These are phyloP conservation scores for Begonia masoniana DNA, from an alignment of 306 rosid species.

Conservation along the genomic window DNA sequence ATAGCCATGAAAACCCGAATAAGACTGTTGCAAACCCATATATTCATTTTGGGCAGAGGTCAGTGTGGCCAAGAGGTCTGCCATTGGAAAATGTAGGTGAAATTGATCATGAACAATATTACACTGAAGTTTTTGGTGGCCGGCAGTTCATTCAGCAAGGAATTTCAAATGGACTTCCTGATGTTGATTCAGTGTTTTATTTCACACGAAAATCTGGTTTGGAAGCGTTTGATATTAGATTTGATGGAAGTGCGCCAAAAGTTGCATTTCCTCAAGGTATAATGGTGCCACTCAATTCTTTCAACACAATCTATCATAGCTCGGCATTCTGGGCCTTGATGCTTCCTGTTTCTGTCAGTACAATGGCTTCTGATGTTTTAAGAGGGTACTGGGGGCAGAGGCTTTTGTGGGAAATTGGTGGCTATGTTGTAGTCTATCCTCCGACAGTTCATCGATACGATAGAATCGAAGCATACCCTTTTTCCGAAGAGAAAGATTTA, in stretches of 20 bases:
- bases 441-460: slow-evolving; percentile 72
- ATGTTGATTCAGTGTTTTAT: slow-evolving; percentile 81
- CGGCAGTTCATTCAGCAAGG: slow-evolving; percentile 30
- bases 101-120: slow-evolving; percentile 71
- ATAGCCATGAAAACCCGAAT: slow-evolving; percentile 76
- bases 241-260: slow-evolving; percentile 65
- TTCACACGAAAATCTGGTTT: slow-evolving; percentile 55
- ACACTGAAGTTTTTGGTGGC: slow-evolving; percentile 35
- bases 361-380: slow-evolving; percentile 85
- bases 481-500: slow-evolving; percentile 84
- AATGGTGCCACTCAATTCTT: slow-evolving; percentile 75
- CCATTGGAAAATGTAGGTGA: slow-evolving; percentile 93
- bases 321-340: slow-evolving; percentile 86
- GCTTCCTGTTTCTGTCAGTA: slow-evolving; percentile 89
- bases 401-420: slow-evolving; percentile 87
- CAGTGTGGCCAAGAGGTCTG: slow-evolving; percentile 97
- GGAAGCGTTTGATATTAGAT: slow-evolving; percentile 55
- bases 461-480: slow-evolving; percentile 58
- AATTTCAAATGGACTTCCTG: slow-evolving; percentile 60
- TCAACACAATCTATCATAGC: slow-evolving; percentile 66
- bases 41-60: slow-evolving; percentile 91
- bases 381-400: slow-evolving; percentile 92
- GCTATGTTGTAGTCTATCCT: slow-evolving; percentile 68
- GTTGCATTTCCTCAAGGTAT: slow-evolving; percentile 72
- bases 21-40: slow-evolving; percentile 75